Evolutionary conservation across 257 asterid genomes (phyloP).

Genomic region (Scutellaria minor): DNA sequence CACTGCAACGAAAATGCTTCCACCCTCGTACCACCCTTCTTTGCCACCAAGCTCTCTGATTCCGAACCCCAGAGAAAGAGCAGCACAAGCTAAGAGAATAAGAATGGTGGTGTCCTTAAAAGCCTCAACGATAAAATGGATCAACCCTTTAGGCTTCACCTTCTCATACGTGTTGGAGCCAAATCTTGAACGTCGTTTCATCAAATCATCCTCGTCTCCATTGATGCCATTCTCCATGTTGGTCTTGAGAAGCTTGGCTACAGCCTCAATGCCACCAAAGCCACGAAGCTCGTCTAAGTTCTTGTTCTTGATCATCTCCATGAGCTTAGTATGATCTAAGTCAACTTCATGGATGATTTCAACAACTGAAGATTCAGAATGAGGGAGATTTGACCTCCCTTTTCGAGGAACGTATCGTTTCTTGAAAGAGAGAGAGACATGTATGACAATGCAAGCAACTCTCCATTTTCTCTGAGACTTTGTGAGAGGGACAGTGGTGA

Average conservation of each 20-base stretch:
- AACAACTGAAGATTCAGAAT: conserved; percentile 37
- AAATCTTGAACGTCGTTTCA: conserved; percentile 26
- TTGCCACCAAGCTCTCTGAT: conserved; percentile 46
- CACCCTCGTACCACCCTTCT: conserved; percentile 72
- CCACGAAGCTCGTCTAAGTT: conserved; percentile 22
- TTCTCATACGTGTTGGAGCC: conserved; percentile 58
- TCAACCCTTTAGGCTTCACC: conserved; percentile 45
- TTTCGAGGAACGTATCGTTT: conserved; percentile 35
- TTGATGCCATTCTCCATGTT: conserved; percentile 51
- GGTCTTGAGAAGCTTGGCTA: conserved; percentile 44
- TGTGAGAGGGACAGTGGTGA: conserved; percentile 40
- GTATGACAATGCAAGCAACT: conserved; percentile 50
- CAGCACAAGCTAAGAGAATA: conserved; percentile 54
- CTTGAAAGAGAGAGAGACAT: conserved; percentile 39
- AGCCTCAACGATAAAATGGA: conserved; percentile 46
- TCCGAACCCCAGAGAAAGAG: conserved; percentile 57
- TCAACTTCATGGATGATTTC: conserved; percentile 34
- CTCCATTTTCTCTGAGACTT: conserved; percentile 53
- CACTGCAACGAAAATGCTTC: conserved; percentile 57
- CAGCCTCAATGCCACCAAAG: conserved; percentile 48
- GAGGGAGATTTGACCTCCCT: conserved; percentile 6
- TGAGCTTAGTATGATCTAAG: conserved; percentile 26
- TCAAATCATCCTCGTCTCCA: conserved; percentile 47
- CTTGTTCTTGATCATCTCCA: conserved; percentile 43
- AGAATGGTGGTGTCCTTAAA: conserved; percentile 56